These are phyloP conservation scores for Calonectria pauciramosa DNA, from an alignment of 2,329 filamentous ascomycete genomes.

Conservation along the genomic window DNA sequence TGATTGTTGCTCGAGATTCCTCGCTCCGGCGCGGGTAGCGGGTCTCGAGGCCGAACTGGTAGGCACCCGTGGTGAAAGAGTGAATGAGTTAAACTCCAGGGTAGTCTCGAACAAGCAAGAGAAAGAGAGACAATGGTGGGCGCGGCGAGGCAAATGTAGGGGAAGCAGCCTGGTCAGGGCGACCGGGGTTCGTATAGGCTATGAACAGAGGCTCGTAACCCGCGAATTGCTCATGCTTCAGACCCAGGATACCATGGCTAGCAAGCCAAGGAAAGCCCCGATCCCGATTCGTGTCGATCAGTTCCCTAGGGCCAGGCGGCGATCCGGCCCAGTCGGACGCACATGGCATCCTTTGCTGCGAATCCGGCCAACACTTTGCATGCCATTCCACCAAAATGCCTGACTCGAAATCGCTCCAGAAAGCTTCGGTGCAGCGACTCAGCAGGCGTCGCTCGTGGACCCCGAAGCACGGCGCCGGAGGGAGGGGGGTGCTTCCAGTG, in stretches of 20 bases:
- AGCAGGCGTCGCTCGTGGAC: background rate
- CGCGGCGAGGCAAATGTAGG: slow-evolving; percentile 5
- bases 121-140: background rate
- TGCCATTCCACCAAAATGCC: background rate
- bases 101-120: background rate
- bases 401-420: background rate
- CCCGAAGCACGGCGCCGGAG: background rate
- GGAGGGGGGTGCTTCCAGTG: background rate
- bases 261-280: slow-evolving; percentile 3
- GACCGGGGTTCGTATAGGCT: background rate
- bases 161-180: background rate
- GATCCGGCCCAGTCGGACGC: slow-evolving; percentile 3
- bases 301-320: background rate
- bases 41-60: slow-evolving; percentile 9
- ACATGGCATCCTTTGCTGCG: background rate
- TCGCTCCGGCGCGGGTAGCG: background rate
- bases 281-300: slow-evolving; percentile 10
- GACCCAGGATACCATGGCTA: background rate
- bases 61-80: slow-evolving; percentile 10
- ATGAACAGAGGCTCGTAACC: background rate
- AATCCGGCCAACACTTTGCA: slow-evolving; percentile 5
- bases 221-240: background rate
- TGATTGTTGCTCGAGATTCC: background rate
- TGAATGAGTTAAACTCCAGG: background rate
- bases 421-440: background rate